phyloP scores from a whole-genome alignment of 441 rosid species.

The Erodium chrysanthum region DNA sequence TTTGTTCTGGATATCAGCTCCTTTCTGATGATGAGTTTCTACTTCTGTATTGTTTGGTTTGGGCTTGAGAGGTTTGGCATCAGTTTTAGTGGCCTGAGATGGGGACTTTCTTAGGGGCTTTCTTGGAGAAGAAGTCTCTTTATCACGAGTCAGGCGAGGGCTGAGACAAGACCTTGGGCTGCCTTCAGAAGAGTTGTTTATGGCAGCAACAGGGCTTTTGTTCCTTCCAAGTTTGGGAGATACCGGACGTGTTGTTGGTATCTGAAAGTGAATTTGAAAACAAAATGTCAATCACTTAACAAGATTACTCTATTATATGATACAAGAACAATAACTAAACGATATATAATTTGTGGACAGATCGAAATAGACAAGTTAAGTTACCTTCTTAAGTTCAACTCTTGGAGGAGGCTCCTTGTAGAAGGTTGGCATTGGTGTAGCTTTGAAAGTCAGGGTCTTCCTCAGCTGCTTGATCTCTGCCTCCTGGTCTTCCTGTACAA shows the following conservation, averaged over 20 bases:
- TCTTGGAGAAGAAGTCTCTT: neutral
- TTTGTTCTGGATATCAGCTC: neutral
- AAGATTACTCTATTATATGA: too few species aligned
- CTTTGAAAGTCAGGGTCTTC: constrained; percentile 62
- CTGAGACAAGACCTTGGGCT: constrained; percentile 21
- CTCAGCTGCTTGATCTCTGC: constrained; percentile 62
- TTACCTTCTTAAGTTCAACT: constrained; percentile 63
- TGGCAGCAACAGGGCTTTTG: constrained; percentile 37
- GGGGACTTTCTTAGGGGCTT: neutral
- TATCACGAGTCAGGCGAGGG: constrained; percentile 21
- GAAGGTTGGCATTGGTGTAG: constrained; percentile 61
- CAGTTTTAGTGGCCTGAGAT: neutral
- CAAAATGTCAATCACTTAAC: neutral
- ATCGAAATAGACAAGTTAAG: constrained; percentile 20
- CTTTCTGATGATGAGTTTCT: too few species aligned
- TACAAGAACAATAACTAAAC: neutral
- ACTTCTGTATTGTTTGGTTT: too few species aligned
- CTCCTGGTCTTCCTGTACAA: constrained; percentile 53
- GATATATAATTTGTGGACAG: neutral
- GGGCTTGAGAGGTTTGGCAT: too few species aligned
- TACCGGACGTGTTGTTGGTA: constrained; percentile 68
- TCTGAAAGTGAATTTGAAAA: constrained; percentile 28
- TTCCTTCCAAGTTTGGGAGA: constrained; percentile 88
- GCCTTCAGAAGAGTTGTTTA: constrained; percentile 27
- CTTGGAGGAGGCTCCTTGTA: constrained; percentile 66